These are phyloP conservation scores for Hemisphaericaspora nanyangensis DNA, from an alignment of 805 yeast genomes.

Conservation along the genomic window DNA sequence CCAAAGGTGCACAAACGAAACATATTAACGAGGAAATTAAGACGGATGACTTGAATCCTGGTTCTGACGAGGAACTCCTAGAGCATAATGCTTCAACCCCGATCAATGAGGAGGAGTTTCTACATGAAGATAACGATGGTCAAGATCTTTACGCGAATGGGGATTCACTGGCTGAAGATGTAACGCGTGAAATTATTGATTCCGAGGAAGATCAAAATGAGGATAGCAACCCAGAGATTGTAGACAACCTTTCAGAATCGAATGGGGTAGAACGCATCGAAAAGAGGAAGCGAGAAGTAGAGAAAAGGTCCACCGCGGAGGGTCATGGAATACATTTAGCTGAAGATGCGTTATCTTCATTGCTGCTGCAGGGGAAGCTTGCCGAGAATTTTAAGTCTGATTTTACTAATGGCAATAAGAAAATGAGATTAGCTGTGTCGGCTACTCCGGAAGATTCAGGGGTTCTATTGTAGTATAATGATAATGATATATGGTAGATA, in stretches of 20 bases:
- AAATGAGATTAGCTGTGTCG: slow-evolving; percentile 11
- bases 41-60: slow-evolving; percentile 16
- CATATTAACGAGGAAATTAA: slow-evolving; percentile 10
- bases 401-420: slow-evolving; percentile 13
- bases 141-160: neutral
- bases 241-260: too few species aligned
- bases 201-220: neutral
- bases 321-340: neutral
- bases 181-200: neutral
- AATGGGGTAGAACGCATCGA: slow-evolving; percentile 5
- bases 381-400: slow-evolving; percentile 10
- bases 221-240: neutral
- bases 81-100: slow-evolving; percentile 26
- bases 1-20: slow-evolving; percentile 5
- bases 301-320: slow-evolving; percentile 1
- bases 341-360: neutral
- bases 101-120: slow-evolving; percentile 16
- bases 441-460: neutral
- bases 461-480: neutral
- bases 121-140: neutral
- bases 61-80: slow-evolving; percentile 17
- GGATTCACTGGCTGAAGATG: neutral
- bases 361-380: neutral
- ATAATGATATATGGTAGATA: neutral
- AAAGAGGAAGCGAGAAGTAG: slow-evolving; percentile 18